phyloP scores from a whole-genome alignment of 2,329 filamentous ascomycete genomes.

The Penicillium hesseltinei region DNA sequence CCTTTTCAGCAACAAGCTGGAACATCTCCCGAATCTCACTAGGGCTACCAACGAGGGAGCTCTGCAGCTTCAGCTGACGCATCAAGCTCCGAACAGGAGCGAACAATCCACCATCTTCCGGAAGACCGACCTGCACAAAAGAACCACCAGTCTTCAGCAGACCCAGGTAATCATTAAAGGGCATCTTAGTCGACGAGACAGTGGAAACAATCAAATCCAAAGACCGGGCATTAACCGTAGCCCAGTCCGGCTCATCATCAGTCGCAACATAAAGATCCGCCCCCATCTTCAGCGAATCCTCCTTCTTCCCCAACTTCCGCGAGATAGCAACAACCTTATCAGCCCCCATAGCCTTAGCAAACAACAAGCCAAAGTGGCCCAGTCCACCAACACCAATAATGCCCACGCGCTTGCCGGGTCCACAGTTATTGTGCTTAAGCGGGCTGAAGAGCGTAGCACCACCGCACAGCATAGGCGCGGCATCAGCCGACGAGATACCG shows the following conservation, averaged over 20 bases:
- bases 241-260: slow-evolving; percentile 56
- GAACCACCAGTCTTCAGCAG: slow-evolving; percentile 59
- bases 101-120: slow-evolving; percentile 56
- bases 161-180: slow-evolving; percentile 59
- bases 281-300: slow-evolving; percentile 56
- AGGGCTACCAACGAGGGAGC: slow-evolving; percentile 45
- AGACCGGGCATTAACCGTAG: slow-evolving; percentile 46
- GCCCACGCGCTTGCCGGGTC: slow-evolving; percentile 69
- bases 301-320: slow-evolving; percentile 50
- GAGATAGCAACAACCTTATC: slow-evolving; percentile 61
- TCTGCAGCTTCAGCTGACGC: slow-evolving; percentile 52
- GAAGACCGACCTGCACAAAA: slow-evolving; percentile 65
- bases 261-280: slow-evolving; percentile 58
- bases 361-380: slow-evolving; percentile 71
- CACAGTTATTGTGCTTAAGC: slow-evolving; percentile 64
- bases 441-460: slow-evolving; percentile 74
- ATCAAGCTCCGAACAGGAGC: slow-evolving; percentile 60
- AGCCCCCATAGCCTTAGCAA: slow-evolving; percentile 68
- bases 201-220: slow-evolving; percentile 59
- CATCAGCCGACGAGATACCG: slow-evolving; percentile 48
- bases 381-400: slow-evolving; percentile 73
- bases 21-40: slow-evolving; percentile 47
- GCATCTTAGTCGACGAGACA: slow-evolving; percentile 61
- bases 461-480: slow-evolving; percentile 73
- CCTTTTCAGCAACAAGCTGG: slow-evolving; percentile 41